Evolutionary conservation across 2,329 filamentous ascomycete species (phyloP), one percentile per base, ranked within the genome.

Genomic region (Pseudopithomyces maydicus): DNA sequence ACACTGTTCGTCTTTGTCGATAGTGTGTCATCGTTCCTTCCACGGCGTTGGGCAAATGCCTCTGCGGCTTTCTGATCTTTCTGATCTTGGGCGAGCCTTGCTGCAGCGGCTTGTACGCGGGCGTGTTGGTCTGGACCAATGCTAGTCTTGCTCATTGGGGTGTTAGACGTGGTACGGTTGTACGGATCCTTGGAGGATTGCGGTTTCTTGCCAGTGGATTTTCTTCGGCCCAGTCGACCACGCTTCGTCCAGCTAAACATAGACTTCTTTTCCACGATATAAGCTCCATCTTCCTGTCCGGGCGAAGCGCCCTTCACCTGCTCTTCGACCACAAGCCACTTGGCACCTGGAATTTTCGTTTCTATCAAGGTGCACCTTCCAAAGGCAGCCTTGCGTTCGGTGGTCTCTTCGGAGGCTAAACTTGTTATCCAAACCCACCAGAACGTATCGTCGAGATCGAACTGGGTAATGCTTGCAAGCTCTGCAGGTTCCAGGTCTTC

Each of bases 361-460:
- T 99, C 95, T 44, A 98, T 85, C 38, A 99, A 84, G 19, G 95
- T 92, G 70, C 95, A 99, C 61, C 95, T 86, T 36, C 95, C 95
- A 74, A 99, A 99, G 0, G 93, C 92, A 6, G 93, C 89, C 74
- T 99, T 99, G 58, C 95, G 87, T 45, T 89, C 84, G 0, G 87
- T 78, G 0, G 93, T 90, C 78, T 99, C 95, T 70, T 99, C 95
- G 0, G 88, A 90, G 1, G 94, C 92, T 69, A 99, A 80, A 81
- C 94, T 98, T 66, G 88, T 96, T 84, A 99, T 98, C 95, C 95
- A 99, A 3, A 98, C 95, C 94, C 95, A 98, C 95, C 95, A 99
- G 76, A 99, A 99, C 1, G 92, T 90, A 74, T 98, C 94, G 67
- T 99, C 95, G 5, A 99, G 82, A 61, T 95, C 89, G 55, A 98